A percentile compares a stretch with the other conserved stretches of the same genome.
Conservation (phyloP, 768 basidiomycete species). For the Clitopilus passeckerianus region DNA sequence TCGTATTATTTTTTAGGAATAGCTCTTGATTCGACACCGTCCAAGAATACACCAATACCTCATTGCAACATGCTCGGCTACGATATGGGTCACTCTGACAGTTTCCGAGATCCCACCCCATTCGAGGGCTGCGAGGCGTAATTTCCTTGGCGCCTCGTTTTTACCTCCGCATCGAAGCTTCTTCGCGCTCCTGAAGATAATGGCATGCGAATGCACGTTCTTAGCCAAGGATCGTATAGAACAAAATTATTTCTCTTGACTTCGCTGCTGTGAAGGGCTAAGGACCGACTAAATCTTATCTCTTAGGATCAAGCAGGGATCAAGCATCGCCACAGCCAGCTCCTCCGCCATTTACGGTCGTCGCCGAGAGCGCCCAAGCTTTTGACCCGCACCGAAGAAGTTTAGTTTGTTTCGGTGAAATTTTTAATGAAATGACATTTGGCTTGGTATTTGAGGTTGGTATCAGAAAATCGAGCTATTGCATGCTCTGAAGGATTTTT, state of each 20-base stretch:
- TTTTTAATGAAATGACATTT: too few species aligned
- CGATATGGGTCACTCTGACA: background rate
- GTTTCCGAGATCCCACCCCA: too few species aligned
- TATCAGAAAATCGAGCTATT: too few species aligned
- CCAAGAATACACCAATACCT: too few species aligned
- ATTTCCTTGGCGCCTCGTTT: background rate
- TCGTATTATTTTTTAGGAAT: too few species aligned
- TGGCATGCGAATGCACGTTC: background rate
- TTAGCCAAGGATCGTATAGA: background rate
- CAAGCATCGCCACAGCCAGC: background rate
- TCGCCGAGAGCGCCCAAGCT: background rate
- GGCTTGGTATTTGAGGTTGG: too few species aligned
- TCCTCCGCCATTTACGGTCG: background rate
- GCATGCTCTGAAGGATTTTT: too few species aligned
- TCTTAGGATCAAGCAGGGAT: background rate
- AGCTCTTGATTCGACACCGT: too few species aligned
- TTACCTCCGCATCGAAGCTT: background rate
- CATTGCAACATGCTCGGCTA: background rate
- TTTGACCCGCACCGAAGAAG: too few species aligned
- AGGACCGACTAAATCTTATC: background rate
- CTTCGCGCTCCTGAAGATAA: background rate
- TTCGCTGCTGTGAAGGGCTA: background rate
- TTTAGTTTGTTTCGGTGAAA: too few species aligned
- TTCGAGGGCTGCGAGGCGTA: too few species aligned
- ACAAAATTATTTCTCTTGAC: background rate